A percentile compares a stretch with the other conserved stretches of the same genome.
Conservation (phyloP, 805 yeast genomes). For the Blastobotrys americana region DNA sequence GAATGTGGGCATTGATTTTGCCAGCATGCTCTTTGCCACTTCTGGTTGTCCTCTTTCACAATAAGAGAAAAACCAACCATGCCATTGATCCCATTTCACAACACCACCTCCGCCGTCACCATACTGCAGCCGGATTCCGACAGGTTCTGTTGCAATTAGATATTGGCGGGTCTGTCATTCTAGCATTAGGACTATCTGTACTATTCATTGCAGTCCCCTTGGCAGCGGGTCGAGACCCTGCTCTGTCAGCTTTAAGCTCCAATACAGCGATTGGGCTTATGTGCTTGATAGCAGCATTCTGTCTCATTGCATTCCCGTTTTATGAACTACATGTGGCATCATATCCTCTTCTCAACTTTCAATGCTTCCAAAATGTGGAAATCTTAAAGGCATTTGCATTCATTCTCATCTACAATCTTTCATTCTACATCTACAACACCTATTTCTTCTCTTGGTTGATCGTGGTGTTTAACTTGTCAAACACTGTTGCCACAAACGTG, state of each 20-base stretch:
- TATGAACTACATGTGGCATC: slow-evolving; percentile 24
- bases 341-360: slow-evolving; percentile 35
- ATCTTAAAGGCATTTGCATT: slow-evolving; percentile 16
- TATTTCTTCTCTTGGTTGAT: slow-evolving; percentile 13
- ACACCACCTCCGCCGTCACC: background rate
- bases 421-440: slow-evolving; percentile 14
- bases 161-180: background rate
- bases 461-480: slow-evolving; percentile 11
- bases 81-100: background rate
- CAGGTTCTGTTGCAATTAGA: background rate
- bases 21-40: slow-evolving; percentile 33
- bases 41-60: slow-evolving; percentile 14
- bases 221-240: background rate
- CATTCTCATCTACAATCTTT: slow-evolving; percentile 27
- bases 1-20: slow-evolving; percentile 41
- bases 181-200: slow-evolving; percentile 1
- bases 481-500: slow-evolving; percentile 11
- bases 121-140: background rate
- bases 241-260: background rate
- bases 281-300: background rate
- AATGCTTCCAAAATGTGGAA: slow-evolving; percentile 25
- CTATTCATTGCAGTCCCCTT: slow-evolving; percentile 4
- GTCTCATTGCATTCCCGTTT: slow-evolving; percentile 8
- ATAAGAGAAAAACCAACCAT: slow-evolving; percentile 16
- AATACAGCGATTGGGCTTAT: background rate